Percentiles rank a stretch among this genome's conserved stretches.
phyloP scores from a whole-genome alignment of 225 moss, liverwort and hornwort species.

The Physcomitrium patens region DNA sequence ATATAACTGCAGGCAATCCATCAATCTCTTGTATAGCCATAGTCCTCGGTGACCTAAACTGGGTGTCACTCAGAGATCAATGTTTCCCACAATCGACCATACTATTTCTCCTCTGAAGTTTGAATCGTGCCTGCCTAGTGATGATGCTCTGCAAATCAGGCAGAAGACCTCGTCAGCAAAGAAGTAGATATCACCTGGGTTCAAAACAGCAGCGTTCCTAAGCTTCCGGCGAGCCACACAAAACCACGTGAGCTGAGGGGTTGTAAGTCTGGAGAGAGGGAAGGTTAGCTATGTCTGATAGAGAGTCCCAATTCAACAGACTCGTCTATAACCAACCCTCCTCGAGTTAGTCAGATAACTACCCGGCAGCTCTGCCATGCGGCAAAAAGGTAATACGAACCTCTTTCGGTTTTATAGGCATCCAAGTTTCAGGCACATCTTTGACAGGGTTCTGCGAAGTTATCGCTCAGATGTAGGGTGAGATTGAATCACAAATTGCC shows the following conservation, averaged over 20 bases:
- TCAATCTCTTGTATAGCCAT: not conserved
- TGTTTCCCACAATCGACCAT: not conserved
- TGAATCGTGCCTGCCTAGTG: not conserved
- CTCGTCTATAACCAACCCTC: not conserved
- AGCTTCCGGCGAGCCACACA: not conserved
- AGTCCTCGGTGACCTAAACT: not conserved
- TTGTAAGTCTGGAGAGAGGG: not conserved
- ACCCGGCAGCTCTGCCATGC: not conserved
- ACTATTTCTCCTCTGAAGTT: not conserved
- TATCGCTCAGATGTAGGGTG: too few species aligned
- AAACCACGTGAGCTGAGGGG: conserved; percentile 1
- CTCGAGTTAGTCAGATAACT: not conserved
- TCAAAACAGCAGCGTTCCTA: not conserved
- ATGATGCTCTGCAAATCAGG: conserved; percentile 8
- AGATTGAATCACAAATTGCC: too few species aligned
- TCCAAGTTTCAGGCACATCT: too few species aligned
- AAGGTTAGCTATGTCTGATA: conserved; percentile 19
- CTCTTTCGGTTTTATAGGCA: too few species aligned
- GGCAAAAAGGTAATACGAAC: too few species aligned
- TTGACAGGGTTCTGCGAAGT: too few species aligned
- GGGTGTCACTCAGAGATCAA: not conserved
- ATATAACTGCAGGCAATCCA: not conserved
- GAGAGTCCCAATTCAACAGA: not conserved
- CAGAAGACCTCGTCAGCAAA: not conserved
- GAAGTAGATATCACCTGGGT: not conserved